Base-by-base conservation (phyloP, 2,329 filamentous ascomycete species). In the Talaromyces sp. region DNA sequence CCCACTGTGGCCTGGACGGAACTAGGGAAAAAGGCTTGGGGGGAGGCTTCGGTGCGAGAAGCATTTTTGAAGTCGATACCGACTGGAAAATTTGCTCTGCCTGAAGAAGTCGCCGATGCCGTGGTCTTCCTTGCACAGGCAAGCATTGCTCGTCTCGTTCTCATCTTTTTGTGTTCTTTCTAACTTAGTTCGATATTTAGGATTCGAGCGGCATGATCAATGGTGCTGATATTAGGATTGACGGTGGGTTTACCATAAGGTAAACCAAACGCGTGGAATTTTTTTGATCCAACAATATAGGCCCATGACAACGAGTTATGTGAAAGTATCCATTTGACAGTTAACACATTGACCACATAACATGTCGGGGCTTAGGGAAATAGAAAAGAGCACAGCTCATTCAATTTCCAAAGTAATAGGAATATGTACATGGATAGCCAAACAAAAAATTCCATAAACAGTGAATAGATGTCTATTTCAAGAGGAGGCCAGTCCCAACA, bases 1-100 rank as follows among this genome's bases (percentile, higher is more conserved):
- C 80, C 79, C 12, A 80, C 78, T 4, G 77, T 80, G 12, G 78
- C 78, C 3, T 79, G 77, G 78, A 82, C 80, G 9, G 75, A 70
- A 6, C 66, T 82, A 34, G 79, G 79, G 3, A 74, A 75, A 65
- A 78, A 77, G 64, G 76, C 76, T 5, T 78, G 76, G 76, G 75
- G 75, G 1, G 73, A 75, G 40, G 65, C 70, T 1, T 61, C 62
- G 8, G 74, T 77, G 42, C 65, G 72, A 34, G 71, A 76, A 58
- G 72, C 71, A 0, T 75, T 77, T 59, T 64, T 78, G 53, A 68
- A 70, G 55, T 70, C 65, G 52, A 76, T 78, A n/a, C 76, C 76
- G 3, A 75, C 72, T 0, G 76, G 76, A 1, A 73, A 70, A 58
- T 78, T 78, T 65, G 75, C 72, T 4, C 64, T 73, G 56, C 76